A percentile compares a stretch with the other conserved stretches of the same genome.
phyloP scores from a whole-genome alignment of 306 rosid species.

The Herpetospermum pedunculosum region DNA sequence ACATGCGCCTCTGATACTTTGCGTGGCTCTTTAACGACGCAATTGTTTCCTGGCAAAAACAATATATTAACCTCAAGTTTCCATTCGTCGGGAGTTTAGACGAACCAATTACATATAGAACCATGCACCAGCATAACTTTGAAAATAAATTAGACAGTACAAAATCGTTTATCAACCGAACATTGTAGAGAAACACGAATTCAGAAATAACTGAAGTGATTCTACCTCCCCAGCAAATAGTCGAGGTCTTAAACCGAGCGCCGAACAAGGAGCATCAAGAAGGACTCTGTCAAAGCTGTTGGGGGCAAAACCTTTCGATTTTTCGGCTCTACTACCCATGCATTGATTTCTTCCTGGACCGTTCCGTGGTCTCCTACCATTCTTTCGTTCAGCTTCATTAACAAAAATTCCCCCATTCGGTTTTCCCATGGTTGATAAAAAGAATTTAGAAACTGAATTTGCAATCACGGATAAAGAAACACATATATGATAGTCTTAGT shows the following conservation, averaged over 20 bases:
- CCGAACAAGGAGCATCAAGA: conserved; percentile 98
- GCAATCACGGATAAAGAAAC: not conserved
- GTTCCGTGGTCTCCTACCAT: conserved; percentile 46
- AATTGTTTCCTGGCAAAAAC: conserved; percentile 55
- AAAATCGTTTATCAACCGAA: not conserved
- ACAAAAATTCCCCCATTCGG: conserved; percentile 36
- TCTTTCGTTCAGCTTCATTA: conserved; percentile 65
- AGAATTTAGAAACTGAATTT: conserved; percentile 10
- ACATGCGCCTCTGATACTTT: conserved; percentile 76
- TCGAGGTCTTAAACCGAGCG: conserved; percentile 93
- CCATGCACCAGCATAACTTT: not conserved
- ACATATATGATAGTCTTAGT: not conserved
- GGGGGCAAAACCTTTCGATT: conserved; percentile 73
- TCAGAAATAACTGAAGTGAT: not conserved
- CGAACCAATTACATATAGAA: not conserved
- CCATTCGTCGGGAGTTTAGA: not conserved
- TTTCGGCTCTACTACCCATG: conserved; percentile 60
- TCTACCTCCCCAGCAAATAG: conserved; percentile 80
- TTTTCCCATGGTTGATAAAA: conserved; percentile 35
- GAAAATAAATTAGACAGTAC: not conserved
- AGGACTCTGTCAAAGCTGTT: conserved; percentile 92
- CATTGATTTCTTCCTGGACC: conserved; percentile 86
- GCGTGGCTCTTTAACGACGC: conserved; percentile 65
- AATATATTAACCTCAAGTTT: conserved; percentile 2
- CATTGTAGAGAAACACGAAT: not conserved